phyloP scores from a whole-genome alignment of 768 basidiomycete genomes.

The Boletus edulis region DNA sequence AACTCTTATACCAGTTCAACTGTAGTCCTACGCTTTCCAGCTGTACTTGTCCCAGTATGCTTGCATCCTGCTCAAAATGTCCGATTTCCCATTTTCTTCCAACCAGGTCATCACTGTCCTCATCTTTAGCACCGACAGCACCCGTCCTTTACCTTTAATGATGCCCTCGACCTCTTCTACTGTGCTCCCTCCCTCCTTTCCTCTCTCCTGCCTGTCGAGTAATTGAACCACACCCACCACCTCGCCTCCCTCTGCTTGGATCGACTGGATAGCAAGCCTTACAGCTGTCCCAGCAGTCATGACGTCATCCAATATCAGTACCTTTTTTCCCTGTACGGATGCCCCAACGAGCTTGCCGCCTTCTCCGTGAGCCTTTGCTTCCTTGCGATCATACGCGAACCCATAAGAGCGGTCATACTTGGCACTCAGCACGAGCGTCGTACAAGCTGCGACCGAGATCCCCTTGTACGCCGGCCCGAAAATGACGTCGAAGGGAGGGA shows the following conservation, averaged over 20 bases:
- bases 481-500: slow-evolving; percentile 69
- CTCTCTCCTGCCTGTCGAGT: slow-evolving; percentile 62
- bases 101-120: slow-evolving; percentile 83
- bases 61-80: slow-evolving; percentile 69
- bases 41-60: slow-evolving; percentile 49
- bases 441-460: slow-evolving; percentile 87
- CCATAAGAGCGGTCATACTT: slow-evolving; percentile 65
- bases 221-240: slow-evolving; percentile 88
- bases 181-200: slow-evolving; percentile 56
- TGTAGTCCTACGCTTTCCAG: slow-evolving; percentile 21
- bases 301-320: slow-evolving; percentile 94
- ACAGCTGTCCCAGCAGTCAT: slow-evolving; percentile 93
- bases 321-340: slow-evolving; percentile 71
- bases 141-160: slow-evolving; percentile 62
- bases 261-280: slow-evolving; percentile 74
- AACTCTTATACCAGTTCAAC: too few species aligned
- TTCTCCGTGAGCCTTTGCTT: slow-evolving; percentile 94
- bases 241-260: slow-evolving; percentile 65
- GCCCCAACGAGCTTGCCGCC: slow-evolving; percentile 91
- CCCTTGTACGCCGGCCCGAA: slow-evolving; percentile 99
- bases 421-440: slow-evolving; percentile 71
- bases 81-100: slow-evolving; percentile 57
- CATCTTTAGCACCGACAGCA: slow-evolving; percentile 82
- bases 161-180: slow-evolving; percentile 79
- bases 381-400: slow-evolving; percentile 93